Evolutionary conservation across 176 grass and related monocot species (phyloP).

Genomic region (Bromus sterilis): DNA sequence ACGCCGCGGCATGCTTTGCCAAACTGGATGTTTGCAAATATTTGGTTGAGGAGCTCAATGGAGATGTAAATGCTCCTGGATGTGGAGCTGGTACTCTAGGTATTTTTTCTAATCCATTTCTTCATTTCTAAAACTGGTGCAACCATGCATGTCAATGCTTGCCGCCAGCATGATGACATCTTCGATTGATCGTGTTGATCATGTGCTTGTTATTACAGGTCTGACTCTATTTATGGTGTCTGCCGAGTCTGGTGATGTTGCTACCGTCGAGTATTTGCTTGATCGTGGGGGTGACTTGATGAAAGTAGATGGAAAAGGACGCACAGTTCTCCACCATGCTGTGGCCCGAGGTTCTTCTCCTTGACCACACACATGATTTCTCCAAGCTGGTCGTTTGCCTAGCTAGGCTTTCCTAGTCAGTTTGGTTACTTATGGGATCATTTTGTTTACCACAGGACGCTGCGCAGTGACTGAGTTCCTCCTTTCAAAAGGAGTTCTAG

Average conservation of each 20-base stretch:
- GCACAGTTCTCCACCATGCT: slow-evolving; percentile 11
- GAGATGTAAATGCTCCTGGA: slow-evolving; percentile 11
- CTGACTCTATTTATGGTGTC: slow-evolving; percentile 8
- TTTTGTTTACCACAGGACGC: neutral
- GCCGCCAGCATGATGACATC: neutral
- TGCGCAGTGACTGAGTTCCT: slow-evolving; percentile 8
- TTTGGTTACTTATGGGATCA: neutral
- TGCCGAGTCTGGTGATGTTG: slow-evolving; percentile 11
- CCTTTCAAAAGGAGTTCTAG: slow-evolving; percentile 12
- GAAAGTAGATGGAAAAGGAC: neutral
- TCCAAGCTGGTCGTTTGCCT: neutral
- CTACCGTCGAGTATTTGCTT: slow-evolving; percentile 24
- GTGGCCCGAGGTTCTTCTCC: neutral
- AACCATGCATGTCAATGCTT: neutral
- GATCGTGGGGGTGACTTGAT: slow-evolving; percentile 14
- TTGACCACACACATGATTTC: neutral
- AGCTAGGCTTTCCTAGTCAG: too few species aligned
- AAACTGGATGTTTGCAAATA: slow-evolving; percentile 31
- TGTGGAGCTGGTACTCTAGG: neutral
- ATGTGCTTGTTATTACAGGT: neutral
- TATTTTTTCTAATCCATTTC: neutral
- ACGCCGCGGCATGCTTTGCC: neutral
- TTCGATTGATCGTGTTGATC: neutral
- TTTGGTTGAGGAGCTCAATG: slow-evolving; percentile 23
- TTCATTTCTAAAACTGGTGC: too few species aligned